phyloP scores from a whole-genome alignment of 805 yeast species.

The Grigorovia humatica region DNA sequence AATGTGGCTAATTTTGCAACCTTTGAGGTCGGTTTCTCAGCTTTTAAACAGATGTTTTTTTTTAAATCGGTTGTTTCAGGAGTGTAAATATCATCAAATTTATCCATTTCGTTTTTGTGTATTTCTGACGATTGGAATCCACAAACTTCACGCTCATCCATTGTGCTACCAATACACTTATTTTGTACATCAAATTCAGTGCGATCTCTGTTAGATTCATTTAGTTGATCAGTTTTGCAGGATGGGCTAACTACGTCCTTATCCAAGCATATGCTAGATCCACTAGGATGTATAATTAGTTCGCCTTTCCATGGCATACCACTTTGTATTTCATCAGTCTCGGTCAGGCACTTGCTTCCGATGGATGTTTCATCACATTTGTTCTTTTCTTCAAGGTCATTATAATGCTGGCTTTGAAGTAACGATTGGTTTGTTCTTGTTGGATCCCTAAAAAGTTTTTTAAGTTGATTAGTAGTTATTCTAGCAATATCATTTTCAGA shows the following conservation, averaged over 20 bases:
- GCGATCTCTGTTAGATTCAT: neutral
- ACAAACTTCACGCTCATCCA: too few species aligned
- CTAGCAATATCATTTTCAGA: constrained; percentile 87
- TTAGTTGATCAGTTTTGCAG: neutral
- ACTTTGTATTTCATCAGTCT: neutral
- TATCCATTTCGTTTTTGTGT: neutral
- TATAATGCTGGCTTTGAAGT: neutral
- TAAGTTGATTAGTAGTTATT: constrained; percentile 79
- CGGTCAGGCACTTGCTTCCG: too few species aligned
- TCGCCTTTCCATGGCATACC: neutral
- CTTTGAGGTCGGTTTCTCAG: constrained; percentile 15
- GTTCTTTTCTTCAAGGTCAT: neutral
- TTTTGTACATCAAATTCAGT: neutral
- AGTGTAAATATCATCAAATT: too few species aligned
- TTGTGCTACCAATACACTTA: too few species aligned
- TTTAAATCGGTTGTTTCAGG: too few species aligned
- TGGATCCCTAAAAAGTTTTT: constrained; percentile 43
- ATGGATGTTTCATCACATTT: neutral
- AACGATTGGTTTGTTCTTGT: neutral
- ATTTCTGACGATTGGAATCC: too few species aligned
- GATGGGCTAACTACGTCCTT: neutral
- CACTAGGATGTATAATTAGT: neutral
- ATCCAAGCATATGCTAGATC: too few species aligned
- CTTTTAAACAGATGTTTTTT: neutral
- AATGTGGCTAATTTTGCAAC: constrained; percentile 59